Conservation (phyloP, 2,329 filamentous ascomycete genomes). For the Aquanectria penicillioides region DNA sequence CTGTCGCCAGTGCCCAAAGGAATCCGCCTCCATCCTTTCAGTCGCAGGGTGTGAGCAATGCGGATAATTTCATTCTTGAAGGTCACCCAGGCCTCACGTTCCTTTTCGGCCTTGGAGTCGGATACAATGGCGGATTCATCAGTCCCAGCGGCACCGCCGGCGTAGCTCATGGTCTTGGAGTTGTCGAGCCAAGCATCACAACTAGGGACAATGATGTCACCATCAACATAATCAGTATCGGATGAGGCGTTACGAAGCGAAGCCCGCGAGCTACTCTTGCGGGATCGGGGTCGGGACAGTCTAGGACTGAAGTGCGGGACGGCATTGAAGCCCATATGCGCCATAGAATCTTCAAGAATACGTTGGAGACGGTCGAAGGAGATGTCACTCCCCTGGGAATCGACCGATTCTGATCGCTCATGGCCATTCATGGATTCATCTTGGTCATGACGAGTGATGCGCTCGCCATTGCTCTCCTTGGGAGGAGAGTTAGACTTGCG, state of each 20-base stretch:
- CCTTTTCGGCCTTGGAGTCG: conserved; percentile 66
- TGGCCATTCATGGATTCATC: conserved; percentile 36
- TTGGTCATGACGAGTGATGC: conserved; percentile 29
- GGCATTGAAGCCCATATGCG: conserved; percentile 59
- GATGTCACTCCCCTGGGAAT: conserved; percentile 74
- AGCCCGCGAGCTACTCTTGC: conserved; percentile 43
- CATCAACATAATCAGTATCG: conserved; percentile 86
- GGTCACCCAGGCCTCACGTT: conserved; percentile 79
- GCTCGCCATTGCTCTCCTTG: conserved; percentile 32
- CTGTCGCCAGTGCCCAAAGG: conserved; percentile 74
- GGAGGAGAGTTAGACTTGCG: conserved; percentile 54
- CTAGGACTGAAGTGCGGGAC: conserved; percentile 56
- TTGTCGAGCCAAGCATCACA: conserved; percentile 91
- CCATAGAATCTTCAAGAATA: conserved; percentile 77
- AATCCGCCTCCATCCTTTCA: conserved; percentile 92
- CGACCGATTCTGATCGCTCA: conserved; percentile 63
- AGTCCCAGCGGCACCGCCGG: conserved; percentile 56
- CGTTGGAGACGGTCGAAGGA: conserved; percentile 84
- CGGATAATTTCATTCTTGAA: conserved; percentile 96
- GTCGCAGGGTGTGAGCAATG: conserved; percentile 84
- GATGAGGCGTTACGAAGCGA: conserved; percentile 69
- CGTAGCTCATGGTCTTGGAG: conserved; percentile 85
- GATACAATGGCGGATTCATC: conserved; percentile 49
- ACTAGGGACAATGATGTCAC: conserved; percentile 83
- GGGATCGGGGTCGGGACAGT: conserved; percentile 54